Base-by-base conservation (phyloP, 225 moss, liverwort and hornwort species). In the Polytrichum commune region DNA sequence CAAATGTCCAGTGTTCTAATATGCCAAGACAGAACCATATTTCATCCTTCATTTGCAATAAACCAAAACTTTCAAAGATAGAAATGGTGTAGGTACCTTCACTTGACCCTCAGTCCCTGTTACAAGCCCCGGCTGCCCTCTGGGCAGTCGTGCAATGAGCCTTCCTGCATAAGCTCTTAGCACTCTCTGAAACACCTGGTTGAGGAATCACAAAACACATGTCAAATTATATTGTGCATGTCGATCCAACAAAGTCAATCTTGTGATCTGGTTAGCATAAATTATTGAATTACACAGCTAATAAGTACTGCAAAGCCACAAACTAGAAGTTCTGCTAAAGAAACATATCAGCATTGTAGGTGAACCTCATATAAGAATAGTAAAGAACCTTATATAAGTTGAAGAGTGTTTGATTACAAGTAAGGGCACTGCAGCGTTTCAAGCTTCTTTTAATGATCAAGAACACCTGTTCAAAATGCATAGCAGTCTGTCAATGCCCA, bases 361-460 rank as follows among this genome's bases (percentile, higher is more conserved):
- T 46, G 46, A 46, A 46, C 46, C 46, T 46, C 13, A 58, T 58
- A 58, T 20, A 23, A 58, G 24, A 63, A 27, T 24, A 26, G 62
- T 63, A 28, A 63, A 27, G 18, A 75, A 98, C 98, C 98, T 91
- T 99, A 71, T 95, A 99, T 73, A 99, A 79, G 69, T 99, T 99
- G 35, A 99, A 99, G 25, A 99, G 93, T 13, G 98, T 99, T 78
- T 90, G 90, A 77, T 91, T 99, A 77, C 93, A 85, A 13, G 95
- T 95, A 54, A 95, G 88, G 19, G 93, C 91, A 85, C 98, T 99
- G 80, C 98, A 99, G 75, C 98, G 93, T 74, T 99, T 99, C 83
- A 99, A 85, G 68, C 98, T 99, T 84, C 98, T 89, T 77, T 99
- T 99, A 27, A 99, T 95, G 65, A 95, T 85, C 53, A 93, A 72